phyloP scores from a whole-genome alignment of 192 early-diverging fungal genomes.

The Coemansia sp. region DNA sequence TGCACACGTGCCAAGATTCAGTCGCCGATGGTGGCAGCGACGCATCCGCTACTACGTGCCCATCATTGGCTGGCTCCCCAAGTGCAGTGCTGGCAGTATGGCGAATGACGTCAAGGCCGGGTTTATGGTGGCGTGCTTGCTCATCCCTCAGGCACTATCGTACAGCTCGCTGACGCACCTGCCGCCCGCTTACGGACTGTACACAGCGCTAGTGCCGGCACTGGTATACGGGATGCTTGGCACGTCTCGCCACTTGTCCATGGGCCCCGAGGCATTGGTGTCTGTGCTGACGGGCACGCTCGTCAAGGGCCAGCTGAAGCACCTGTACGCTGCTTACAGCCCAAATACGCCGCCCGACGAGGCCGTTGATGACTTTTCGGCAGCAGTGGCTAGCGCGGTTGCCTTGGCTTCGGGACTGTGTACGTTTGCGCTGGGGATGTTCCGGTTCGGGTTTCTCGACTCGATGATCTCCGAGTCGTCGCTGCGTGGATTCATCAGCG shows the following conservation, averaged over 20 bases:
- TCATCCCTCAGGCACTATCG: constrained; percentile 77
- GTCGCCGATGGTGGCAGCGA: constrained; percentile 35
- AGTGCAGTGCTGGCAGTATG: constrained; percentile 65
- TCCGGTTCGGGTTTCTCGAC: constrained; percentile 97
- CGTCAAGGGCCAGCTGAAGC: constrained; percentile 62
- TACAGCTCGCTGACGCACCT: constrained; percentile 88
- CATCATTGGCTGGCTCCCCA: constrained; percentile 88
- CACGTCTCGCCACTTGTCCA: constrained; percentile 89
- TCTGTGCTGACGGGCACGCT: constrained; percentile 79
- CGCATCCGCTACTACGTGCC: constrained; percentile 92
- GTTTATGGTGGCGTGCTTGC: constrained; percentile 73
- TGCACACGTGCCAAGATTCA: constrained; percentile 9
- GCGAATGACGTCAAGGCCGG: constrained; percentile 80
- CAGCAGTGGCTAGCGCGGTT: constrained; percentile 63
- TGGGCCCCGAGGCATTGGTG: constrained; percentile 92
- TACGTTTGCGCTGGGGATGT: constrained; percentile 90
- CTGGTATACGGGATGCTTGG: constrained; percentile 89
- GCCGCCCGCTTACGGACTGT: constrained; percentile 87
- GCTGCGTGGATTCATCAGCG: constrained; percentile 94
- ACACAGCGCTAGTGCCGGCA: constrained; percentile 79
- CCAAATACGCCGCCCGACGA: constrained; percentile 49
- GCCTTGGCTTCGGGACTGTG: constrained; percentile 89
- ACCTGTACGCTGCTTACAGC: constrained; percentile 46
- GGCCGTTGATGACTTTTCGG: constrained; percentile 52
- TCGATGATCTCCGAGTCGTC: constrained; percentile 91